Evolutionary conservation across 495 filamentous ascomycete species (phyloP), one percentile per base, ranked within the genome.

Genomic region (Penicillium arizonense): DNA sequence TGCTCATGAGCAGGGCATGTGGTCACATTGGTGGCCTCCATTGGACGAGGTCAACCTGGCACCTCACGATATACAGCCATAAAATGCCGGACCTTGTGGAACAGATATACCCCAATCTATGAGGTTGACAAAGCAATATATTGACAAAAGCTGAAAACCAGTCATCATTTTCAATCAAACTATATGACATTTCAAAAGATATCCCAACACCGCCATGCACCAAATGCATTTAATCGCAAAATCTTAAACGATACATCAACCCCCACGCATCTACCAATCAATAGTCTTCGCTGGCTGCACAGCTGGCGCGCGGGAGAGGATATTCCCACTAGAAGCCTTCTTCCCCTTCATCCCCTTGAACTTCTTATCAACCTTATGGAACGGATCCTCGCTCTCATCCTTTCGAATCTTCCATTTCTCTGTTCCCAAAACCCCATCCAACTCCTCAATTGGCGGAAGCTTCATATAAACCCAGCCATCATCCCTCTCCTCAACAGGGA

Each of bases 391-490:
- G 3, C 77, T 77, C 65, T 92, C 90, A 18, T 77, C 86, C 69
- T 85, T 87, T 71, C 77, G 84, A 13, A 97, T 83, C 78, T 85
- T 91, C 87, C 90, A 96, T 68, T 81, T 86, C 59, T 78, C 72
- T 0, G 92, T 97, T 0, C 91, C 91, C 13, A 97, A 74, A 50
- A 91, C 78, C 0, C 77, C 79, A 69, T 97, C 92, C 45, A 97
- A 71, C 69, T 97, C 93, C 51, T 90, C 86, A 1, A 96, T 79
- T 0, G 89, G 84, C 24, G 93, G 93, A 47, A 97, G 74, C 71
- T 90, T 89, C 53, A 95, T 56, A 67, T 96, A 96, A 3, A 97
- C 85, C 82, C 85, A 82, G 0, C 89, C 90, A 64, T 94, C 90
- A 0, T 81, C 74, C 16, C 90, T 68, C 65, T 87, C 89, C 70